Evolutionary conservation across 331 rosid species (phyloP).

Genomic region (Malus hybrid): DNA sequence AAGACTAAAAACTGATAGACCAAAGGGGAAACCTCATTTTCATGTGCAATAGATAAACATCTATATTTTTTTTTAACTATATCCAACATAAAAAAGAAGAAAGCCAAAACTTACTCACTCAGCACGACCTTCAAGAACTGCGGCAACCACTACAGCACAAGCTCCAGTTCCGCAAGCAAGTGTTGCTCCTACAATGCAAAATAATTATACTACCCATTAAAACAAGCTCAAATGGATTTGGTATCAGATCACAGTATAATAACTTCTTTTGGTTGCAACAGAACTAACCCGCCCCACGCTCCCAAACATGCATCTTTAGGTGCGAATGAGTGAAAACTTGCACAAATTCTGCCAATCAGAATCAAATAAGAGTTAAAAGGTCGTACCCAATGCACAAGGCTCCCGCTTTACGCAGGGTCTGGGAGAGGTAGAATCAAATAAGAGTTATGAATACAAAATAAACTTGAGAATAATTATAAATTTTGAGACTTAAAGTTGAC

Average conservation of each 20-base stretch:
- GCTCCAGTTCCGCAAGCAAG: slow-evolving; percentile 99
- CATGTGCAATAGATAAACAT: neutral
- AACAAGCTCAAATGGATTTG: neutral
- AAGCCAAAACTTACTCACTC: slow-evolving; percentile 50
- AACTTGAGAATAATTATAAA: neutral
- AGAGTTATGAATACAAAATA: neutral
- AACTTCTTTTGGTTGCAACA: neutral
- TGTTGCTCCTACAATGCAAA: slow-evolving; percentile 61
- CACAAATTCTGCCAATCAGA: slow-evolving; percentile 67
- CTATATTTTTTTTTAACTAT: neutral
- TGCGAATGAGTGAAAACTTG: slow-evolving; percentile 71
- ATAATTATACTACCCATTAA: neutral
- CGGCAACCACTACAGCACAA: slow-evolving; percentile 88
- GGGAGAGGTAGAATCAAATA: slow-evolving; percentile 11
- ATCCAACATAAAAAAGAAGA: neutral
- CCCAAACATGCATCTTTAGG: slow-evolving; percentile 96
- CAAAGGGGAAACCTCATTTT: neutral
- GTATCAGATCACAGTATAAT: neutral
- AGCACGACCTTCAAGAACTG: slow-evolving; percentile 90
- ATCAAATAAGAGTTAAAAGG: slow-evolving; percentile 1
- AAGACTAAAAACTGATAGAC: neutral
- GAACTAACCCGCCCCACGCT: slow-evolving; percentile 91
- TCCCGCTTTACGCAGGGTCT: too few species aligned
- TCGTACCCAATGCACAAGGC: too few species aligned
- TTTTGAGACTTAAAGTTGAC: neutral